These are phyloP conservation scores for Lasiosphaeria hispida DNA, from an alignment of 495 filamentous ascomycete species.

Conservation along the genomic window DNA sequence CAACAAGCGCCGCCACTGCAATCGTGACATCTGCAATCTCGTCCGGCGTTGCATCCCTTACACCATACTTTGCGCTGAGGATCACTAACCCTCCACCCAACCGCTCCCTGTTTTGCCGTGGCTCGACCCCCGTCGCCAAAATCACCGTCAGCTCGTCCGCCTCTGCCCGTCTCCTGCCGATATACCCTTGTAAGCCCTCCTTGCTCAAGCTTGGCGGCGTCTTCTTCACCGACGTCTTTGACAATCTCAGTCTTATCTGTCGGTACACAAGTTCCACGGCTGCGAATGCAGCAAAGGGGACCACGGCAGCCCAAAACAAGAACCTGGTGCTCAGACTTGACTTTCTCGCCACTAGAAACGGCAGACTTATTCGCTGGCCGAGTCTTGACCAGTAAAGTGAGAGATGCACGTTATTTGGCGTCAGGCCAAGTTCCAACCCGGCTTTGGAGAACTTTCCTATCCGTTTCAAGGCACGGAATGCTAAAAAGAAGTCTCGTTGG, in stretches of 20 bases:
- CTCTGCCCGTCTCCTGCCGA: slow-evolving; percentile 45
- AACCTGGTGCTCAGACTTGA: slow-evolving; percentile 18
- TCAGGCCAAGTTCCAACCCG: slow-evolving; percentile 27
- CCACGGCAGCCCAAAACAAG: slow-evolving; percentile 38
- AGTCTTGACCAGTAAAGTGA: slow-evolving; percentile 37
- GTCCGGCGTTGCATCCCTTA: slow-evolving; percentile 25
- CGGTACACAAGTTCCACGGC: slow-evolving; percentile 50
- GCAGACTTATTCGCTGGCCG: slow-evolving; percentile 35
- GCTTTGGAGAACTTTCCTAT: slow-evolving; percentile 26
- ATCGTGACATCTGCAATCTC: slow-evolving; percentile 37
- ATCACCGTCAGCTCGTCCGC: slow-evolving; percentile 53
- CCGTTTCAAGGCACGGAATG: slow-evolving; percentile 24
- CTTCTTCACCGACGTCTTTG: slow-evolving; percentile 32
- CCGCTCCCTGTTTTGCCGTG: slow-evolving; percentile 44
- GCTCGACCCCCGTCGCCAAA: slow-evolving; percentile 50
- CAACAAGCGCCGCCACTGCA: slow-evolving; percentile 32
- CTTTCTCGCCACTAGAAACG: slow-evolving; percentile 26
- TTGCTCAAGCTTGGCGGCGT: slow-evolving; percentile 30
- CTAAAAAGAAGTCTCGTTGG: slow-evolving; percentile 23
- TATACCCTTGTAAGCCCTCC: slow-evolving; percentile 39
- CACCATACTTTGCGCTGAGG: slow-evolving; percentile 34
- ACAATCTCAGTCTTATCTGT: slow-evolving; percentile 34
- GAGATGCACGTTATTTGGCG: slow-evolving; percentile 30
- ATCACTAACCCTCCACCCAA: slow-evolving; percentile 31
- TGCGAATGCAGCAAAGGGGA: slow-evolving; percentile 51